phyloP scores from a whole-genome alignment of 2,329 filamentous ascomycete genomes.

The Nothophaeocryptopus gaeumannii region DNA sequence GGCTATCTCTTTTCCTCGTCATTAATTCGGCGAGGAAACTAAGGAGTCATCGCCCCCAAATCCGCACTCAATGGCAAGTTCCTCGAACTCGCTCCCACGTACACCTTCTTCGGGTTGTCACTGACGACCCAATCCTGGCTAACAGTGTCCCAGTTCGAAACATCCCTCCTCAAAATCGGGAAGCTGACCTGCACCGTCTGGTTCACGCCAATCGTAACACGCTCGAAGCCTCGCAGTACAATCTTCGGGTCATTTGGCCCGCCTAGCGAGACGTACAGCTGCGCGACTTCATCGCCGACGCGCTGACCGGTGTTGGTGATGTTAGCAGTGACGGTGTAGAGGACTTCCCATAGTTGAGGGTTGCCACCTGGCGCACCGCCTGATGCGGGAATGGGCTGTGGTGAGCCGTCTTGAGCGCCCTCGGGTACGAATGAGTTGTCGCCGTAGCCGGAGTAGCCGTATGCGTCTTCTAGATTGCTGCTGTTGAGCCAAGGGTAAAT shows the following conservation, averaged over 20 bases:
- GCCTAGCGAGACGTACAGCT: slow-evolving; percentile 47
- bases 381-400: slow-evolving; percentile 56
- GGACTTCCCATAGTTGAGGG: slow-evolving; percentile 56
- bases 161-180: slow-evolving; percentile 19
- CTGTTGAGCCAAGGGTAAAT: slow-evolving; percentile 71
- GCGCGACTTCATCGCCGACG: slow-evolving; percentile 54
- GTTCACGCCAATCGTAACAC: slow-evolving; percentile 29
- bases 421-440: slow-evolving; percentile 59
- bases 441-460: slow-evolving; percentile 60
- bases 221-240: slow-evolving; percentile 41
- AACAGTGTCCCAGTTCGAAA: slow-evolving; percentile 24
- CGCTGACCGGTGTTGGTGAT: slow-evolving; percentile 62
- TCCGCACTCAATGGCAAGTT: slow-evolving; percentile 18
- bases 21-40: not conserved
- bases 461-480: slow-evolving; percentile 56
- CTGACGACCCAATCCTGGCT: slow-evolving; percentile 47
- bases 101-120: slow-evolving; percentile 28
- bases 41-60: not conserved
- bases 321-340: slow-evolving; percentile 55
- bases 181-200: slow-evolving; percentile 21
- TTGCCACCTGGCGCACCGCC: slow-evolving; percentile 64
- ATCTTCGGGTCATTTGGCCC: slow-evolving; percentile 51
- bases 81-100: slow-evolving; percentile 31
- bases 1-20: too few relatives aligned
- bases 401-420: slow-evolving; percentile 45